Evolutionary conservation across 164 flowering plant species (phyloP).

Genomic region (grape (Vitis vinifera)): DNA sequence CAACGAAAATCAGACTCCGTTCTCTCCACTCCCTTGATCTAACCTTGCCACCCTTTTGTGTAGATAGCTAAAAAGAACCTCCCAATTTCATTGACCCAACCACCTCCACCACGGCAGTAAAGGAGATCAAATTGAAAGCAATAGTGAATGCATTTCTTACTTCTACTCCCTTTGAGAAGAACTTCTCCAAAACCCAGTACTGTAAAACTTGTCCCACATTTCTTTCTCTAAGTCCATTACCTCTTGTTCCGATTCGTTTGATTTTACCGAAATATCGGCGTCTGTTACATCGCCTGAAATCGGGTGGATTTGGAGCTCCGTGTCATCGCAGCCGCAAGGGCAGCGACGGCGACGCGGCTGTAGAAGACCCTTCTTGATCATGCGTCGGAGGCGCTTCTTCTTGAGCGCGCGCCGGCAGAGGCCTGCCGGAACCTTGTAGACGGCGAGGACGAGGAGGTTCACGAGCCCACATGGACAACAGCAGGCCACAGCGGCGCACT

Average conservation of each 20-base stretch:
- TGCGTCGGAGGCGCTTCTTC: conserved; percentile 27
- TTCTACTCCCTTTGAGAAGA: conserved; percentile 47
- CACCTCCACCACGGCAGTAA: too few species aligned
- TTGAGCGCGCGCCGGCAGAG: conserved; percentile 57
- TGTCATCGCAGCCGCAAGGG: conserved; percentile 39
- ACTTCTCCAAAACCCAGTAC: conserved; percentile 90
- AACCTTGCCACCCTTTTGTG: too few species aligned
- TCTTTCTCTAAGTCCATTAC: conserved; percentile 66
- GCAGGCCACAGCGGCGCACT: conserved; percentile 73
- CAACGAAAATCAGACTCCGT: too few species aligned
- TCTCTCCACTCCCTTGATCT: too few species aligned
- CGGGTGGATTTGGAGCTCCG: conserved; percentile 35
- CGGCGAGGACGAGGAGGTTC: conserved; percentile 53
- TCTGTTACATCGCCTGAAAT: background rate
- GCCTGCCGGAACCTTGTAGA: conserved; percentile 80
- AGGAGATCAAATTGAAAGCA: too few species aligned
- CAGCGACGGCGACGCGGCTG: conserved; percentile 19
- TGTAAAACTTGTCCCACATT: conserved; percentile 74
- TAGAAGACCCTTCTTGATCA: conserved; percentile 32
- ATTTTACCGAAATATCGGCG: too few species aligned
- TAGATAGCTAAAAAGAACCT: too few species aligned
- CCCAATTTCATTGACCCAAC: too few species aligned
- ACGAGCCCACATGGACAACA: conserved; percentile 82
- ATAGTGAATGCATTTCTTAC: too few species aligned
- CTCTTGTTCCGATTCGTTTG: conserved; percentile 22